A percentile compares a stretch with the other conserved stretches of the same genome.
phyloP scores from a whole-genome alignment of 179 eudicot genomes.

The Silene noctiflora region DNA sequence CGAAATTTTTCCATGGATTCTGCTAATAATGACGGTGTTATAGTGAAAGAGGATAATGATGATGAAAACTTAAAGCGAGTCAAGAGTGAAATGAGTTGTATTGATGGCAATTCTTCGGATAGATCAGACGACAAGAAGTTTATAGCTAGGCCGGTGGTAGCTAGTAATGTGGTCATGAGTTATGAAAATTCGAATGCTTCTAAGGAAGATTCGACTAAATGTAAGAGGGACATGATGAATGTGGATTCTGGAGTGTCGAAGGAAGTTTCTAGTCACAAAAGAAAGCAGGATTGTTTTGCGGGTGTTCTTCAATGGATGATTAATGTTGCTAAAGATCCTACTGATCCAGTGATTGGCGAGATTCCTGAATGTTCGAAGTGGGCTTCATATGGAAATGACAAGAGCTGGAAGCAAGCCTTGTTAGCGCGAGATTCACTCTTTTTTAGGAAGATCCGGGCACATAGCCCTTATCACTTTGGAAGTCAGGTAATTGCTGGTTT shows the following conservation, averaged over 20 bases:
- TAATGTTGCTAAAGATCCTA: slow-evolving; percentile 66
- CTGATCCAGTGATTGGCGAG: slow-evolving; percentile 44
- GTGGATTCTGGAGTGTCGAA: slow-evolving; percentile 30
- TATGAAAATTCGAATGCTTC: slow-evolving; percentile 31
- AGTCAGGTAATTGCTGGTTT: slow-evolving; percentile 41
- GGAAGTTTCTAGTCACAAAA: slow-evolving; percentile 31
- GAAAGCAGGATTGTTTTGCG: slow-evolving; percentile 46
- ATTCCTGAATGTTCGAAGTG: slow-evolving; percentile 64
- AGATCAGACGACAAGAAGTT: slow-evolving; percentile 24
- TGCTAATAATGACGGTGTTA: slow-evolving; percentile 7
- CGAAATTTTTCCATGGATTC: slow-evolving; percentile 17
- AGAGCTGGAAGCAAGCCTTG: slow-evolving; percentile 70
- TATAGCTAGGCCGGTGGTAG: slow-evolving; percentile 17
- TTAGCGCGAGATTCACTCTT: slow-evolving; percentile 53
- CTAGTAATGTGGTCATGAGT: slow-evolving; percentile 27
- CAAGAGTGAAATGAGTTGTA: slow-evolving; percentile 29
- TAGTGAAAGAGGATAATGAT: slow-evolving; percentile 12
- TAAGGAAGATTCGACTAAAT: slow-evolving; percentile 23
- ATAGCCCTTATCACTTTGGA: slow-evolving; percentile 28
- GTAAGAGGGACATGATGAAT: slow-evolving; percentile 22
- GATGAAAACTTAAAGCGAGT: slow-evolving; percentile 14
- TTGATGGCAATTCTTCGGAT: slow-evolving; percentile 18
- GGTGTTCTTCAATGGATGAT: slow-evolving; percentile 57
- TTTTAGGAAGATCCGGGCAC: slow-evolving; percentile 33
- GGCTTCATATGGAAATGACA: slow-evolving; percentile 51